Percentiles rank a stretch among this genome's conserved stretches.
Evolutionary conservation across 768 basidiomycete genomes (phyloP).

Genomic region (Daedaleopsis sinensis): DNA sequence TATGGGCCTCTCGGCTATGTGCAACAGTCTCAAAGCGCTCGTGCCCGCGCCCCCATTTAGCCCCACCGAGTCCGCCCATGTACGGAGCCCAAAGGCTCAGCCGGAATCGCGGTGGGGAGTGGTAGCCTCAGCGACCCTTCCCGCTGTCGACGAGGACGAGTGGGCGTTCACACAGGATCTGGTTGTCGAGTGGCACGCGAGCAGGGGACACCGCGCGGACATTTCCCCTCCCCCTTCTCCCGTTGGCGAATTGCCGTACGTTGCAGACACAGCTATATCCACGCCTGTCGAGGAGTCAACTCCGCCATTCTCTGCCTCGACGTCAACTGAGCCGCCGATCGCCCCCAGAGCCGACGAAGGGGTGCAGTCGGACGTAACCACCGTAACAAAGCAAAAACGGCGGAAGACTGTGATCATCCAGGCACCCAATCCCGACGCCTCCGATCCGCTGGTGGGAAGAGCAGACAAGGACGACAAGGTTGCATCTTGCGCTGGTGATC

Average conservation of each 20-base stretch:
- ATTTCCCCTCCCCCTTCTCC: slow-evolving; percentile 15
- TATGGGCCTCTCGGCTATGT: slow-evolving; percentile 41
- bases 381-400: slow-evolving; percentile 18
- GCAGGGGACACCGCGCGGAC: slow-evolving; percentile 1
- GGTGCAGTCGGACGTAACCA: background rate
- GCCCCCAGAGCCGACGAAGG: background rate
- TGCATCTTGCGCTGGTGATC: background rate
- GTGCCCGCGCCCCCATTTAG: slow-evolving; percentile 28
- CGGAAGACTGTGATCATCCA: slow-evolving; percentile 35
- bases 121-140: slow-evolving; percentile 6
- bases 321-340: background rate
- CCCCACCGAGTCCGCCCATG: slow-evolving; percentile 16
- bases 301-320: background rate
- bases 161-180: slow-evolving; percentile 41
- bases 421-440: slow-evolving; percentile 17
- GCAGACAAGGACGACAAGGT: background rate
- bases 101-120: background rate
- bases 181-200: slow-evolving; percentile 27
- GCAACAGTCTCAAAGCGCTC: slow-evolving; percentile 36
- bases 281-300: background rate
- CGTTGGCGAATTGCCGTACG: slow-evolving; percentile 8
- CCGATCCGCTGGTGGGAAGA: background rate
- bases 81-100: background rate
- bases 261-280: background rate
- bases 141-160: slow-evolving; percentile 30